Base-by-base conservation (phyloP, 176 grass and related monocot genomes). In the Calamus simplicifolius region DNA sequence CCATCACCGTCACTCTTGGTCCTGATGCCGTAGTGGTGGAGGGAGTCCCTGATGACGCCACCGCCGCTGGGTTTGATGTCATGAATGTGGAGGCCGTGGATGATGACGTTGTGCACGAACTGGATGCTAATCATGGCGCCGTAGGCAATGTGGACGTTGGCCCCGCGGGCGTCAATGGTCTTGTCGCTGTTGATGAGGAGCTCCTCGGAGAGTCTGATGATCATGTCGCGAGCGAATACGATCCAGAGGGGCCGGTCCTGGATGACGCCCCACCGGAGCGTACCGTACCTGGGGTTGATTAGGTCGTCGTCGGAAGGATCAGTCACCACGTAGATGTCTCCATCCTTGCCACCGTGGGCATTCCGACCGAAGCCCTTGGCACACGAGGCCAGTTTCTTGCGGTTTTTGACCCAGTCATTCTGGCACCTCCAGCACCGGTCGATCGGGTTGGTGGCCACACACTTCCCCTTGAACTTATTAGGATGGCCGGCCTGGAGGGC, bases 381-480 rank as follows among this genome's bases (percentile, higher is more conserved):
- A 64, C 89, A 95, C 0, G 18, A 64, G n/a, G 79, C 89, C 5
- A 95, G 53, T 0, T 49, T 81, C 72, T 78, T 76, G 2, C 89
- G 75, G 67, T 89, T 63, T 5, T 27, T 82, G 4, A 49, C 67
- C 89, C 89, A 95, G 68, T 95, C 60, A 8, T 23, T 48, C 56
- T 71, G 75, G 80, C 88, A 93, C 10, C 88, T 62, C 88, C 88
- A 93, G 53, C 88, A 93, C 29, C 84, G 74, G 83, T 93, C 88
- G 59, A 93, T 93, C 56, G 83, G 88, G 80, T 93, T 93, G 27
- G 83, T 93, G n/a, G 80, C 73, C 3, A 49, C 0, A 75, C 89
- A 95, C 25, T 69, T 78, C 0, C 79, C 78, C 0, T 6, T 19
- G 51, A 63, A 74, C 27, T 59, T 48, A 2, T 43, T 3, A 2